Evolutionary conservation across 2,329 filamentous ascomycete genomes (phyloP), one percentile per base, ranked within the genome.

Genomic region (Dothiorella sarmentorum): DNA sequence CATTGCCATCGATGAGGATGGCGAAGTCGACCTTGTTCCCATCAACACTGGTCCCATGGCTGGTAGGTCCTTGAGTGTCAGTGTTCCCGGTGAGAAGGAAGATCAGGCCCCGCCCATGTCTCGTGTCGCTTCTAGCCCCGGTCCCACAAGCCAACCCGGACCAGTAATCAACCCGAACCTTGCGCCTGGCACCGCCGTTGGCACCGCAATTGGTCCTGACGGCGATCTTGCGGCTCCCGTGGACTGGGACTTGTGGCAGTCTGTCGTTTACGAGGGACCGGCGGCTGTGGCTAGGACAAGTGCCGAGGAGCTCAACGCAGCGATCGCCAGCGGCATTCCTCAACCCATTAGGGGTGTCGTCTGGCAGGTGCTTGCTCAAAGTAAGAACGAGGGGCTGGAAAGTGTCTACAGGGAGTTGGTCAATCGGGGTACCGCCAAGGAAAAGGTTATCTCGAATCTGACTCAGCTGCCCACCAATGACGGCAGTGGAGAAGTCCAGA

Each of bases 231-330:
- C 77, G 24, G 79, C 80, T 15, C 87, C 90, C 22, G 94, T 99
- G n/a, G 91, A 99, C 70, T 99, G 94, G 94, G 94, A 99, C 73
- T 77, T 99, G 37, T 99, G 94, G 94, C 93, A 99, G 71, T 85
- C 89, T 22, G 88, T 99, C 3, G 94, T 99, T 31, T 95, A 97
- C 65, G 90, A 97, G 76, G 94, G 94, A 0, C 91, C 92, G 15
- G 85, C 90, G 26, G 93, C 91, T 9, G 89, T 97, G 51, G 89
- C 90, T 10, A 85, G 90, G 61, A 91, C 91, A 3, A 96, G 91
- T 68, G 82, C 93, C 0, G 90, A 95, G 67, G 92, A 97, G 71
- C 78, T 99, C 59, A 96, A 93, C 69, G 85, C 83, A 64, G 92
- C 94, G 20, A 97, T 99, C 66, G 90, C 93, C 51, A 89, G 88